These are phyloP conservation scores for Artomyces pyxidatus DNA, from an alignment of 768 basidiomycete species.

Conservation along the genomic window DNA sequence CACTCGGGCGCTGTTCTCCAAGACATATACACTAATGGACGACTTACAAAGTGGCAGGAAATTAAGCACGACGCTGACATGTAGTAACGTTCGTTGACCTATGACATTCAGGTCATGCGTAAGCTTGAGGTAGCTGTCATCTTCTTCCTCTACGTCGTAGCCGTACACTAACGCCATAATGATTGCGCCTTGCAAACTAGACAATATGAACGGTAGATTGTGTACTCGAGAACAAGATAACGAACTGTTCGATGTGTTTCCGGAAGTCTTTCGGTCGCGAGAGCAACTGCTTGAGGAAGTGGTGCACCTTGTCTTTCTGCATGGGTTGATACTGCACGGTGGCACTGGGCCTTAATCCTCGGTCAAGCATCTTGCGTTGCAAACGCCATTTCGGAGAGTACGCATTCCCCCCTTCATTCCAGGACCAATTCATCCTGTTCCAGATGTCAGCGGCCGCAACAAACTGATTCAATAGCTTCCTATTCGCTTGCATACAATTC, in stretches of 20 bases:
- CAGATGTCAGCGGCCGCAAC: neutral
- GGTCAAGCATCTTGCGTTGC: slow-evolving; percentile 4
- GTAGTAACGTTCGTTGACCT: neutral
- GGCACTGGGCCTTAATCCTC: neutral
- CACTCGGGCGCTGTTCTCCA: neutral
- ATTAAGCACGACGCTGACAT: slow-evolving; percentile 8
- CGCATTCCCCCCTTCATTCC: slow-evolving; percentile 2
- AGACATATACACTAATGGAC: neutral
- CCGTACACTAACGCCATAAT: neutral
- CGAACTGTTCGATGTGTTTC: neutral
- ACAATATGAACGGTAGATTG: slow-evolving; percentile 22
- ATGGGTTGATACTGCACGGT: neutral
- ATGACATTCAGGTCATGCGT: neutral
- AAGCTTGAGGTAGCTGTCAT: neutral
- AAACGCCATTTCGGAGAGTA: neutral
- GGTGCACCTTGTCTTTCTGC: neutral
- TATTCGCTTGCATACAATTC: too few relatives aligned
- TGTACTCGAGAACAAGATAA: neutral
- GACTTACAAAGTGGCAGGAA: slow-evolving; percentile 7
- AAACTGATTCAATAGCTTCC: neutral
- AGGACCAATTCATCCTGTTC: neutral
- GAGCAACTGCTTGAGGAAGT: neutral
- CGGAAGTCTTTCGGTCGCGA: neutral
- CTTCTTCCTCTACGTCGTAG: neutral
- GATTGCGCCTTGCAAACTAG: neutral